Base-by-base conservation (phyloP, 2,329 filamentous ascomycete species). In the Stromatinia cepivora region DNA sequence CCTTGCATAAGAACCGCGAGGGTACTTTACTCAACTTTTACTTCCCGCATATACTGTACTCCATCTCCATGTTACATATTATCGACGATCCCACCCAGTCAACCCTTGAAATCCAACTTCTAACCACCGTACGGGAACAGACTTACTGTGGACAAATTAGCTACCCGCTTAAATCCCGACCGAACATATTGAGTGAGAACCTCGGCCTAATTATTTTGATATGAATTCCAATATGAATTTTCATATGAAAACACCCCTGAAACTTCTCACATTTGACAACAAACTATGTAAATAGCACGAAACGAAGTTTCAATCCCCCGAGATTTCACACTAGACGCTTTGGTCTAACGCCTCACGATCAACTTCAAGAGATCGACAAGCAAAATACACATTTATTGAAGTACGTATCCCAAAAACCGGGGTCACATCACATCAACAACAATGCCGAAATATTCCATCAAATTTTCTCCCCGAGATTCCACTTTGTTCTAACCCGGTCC, bases 381-480 rank as follows among this genome's bases (percentile, higher is more conserved):
- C 0, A 4, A 42, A 42, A 42, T 42, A 42, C 6, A 17, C 15
- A 42, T 5, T 17, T 42, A 6, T 17, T 17, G 17, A 42, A 17
- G 25, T 28, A 28, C 25, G 25, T 20, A 48, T 22, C 20, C 42
- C 58, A 62, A 61, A 62, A 48, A 31, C 28, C 58, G 28, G 58
- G 58, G 58, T n/a, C 42, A 42, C 8, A 25, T 58, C 31, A 36
- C 31, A 42, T 42, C 4, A 5, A 61, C 31, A 0, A 31, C 39
- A n/a, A 61, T 59, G 58, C 58, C 42, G 58, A 62, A 34, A 48
- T 22, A 34, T 5, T 22, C 42, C 58, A 48, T 48, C 42, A 62
- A 9, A 22, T n/a, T 34, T 62, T 48, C 42, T 48, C 25, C 58
- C 58, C 58, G 42, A 62, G 57, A 57, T 22, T 57, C 31, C 54